Evolutionary conservation across 441 rosid genomes (phyloP), one percentile per base, ranked within the genome.

Genomic region (Viola pubescens): DNA sequence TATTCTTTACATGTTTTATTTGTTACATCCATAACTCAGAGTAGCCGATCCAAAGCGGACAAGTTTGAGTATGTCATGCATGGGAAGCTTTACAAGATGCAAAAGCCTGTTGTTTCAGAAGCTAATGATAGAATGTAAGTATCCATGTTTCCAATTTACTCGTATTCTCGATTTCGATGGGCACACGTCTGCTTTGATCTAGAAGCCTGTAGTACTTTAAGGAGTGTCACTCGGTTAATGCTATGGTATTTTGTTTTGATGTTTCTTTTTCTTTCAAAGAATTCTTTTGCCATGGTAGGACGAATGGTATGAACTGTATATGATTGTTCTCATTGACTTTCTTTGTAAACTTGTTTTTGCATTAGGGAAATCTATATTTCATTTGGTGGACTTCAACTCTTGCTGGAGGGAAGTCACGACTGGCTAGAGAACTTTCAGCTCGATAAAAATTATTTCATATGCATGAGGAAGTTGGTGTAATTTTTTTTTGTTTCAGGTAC

Each of bases 71-170:
- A 48, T 16, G 6, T 48, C 50, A 48, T 48, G 50, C 50, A n/a
- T 16, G 50, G 50, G 14, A 48, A 48, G 50, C 13, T 48, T 12
- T 48, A 48, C 50, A 48, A 48, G 50, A 48, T 48, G 14, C 50
- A 11, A 48, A 16, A 48, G n/a, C 14, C n/a, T 5, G 50, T 12
- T 5, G 50, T 12, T 48, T 48, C 50, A 48, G 50, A 16, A 48
- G 50, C 19, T 12, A 12, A 12, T 48, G 14, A 12, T 48, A 48
- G 13, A 48, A 16, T 48, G 50, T 48, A 48, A 8, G 50, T 12
- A 48, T 5, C 7, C 6, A 4, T n/a, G 5, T 16, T 47, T n/a
- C n/a, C 16, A 12, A 12, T 16, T 12, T 47, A 11, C 50, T 11
- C 50, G 0, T 47, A 11, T 14, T 47, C 50, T 10, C 10, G 13